Evolutionary conservation across 2,329 filamentous ascomycete species (phyloP), one percentile per base, ranked within the genome.

Genomic region (Paracorniculantispora psalliotae): DNA sequence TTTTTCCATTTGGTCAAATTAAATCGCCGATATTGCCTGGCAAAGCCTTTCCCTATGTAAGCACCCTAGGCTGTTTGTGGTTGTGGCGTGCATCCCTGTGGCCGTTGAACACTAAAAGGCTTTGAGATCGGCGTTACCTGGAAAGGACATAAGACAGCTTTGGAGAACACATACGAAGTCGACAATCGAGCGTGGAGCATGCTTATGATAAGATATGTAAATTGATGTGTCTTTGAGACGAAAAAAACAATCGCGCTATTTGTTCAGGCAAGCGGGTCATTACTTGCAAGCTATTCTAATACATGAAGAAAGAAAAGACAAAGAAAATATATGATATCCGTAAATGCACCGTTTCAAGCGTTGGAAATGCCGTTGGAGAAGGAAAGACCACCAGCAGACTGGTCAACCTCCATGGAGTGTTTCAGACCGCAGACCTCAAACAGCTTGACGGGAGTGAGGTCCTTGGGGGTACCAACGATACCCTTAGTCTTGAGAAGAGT

Each of bases 391-490:
- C 55, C 67, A 21, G 65, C 65, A 37, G 63, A 64, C 15, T 61
- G 39, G 51, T 84, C 81, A 64, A 83, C 76, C 4, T 74, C 75
- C 67, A 82, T 77, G 26, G 75, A 66, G 35, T 82, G 78, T 39
- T 77, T 72, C 66, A 84, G 61, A 1, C 81, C 81, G 64, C 80
- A 81, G 1, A 80, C 73, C 63, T 78, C 75, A 62, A 83, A 83
- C 28, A 83, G 62, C 59, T 75, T 76, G 56, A 72, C 74, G 0
- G 80, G 79, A 0, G 76, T 77, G 60, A 78, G 70, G 52, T 77
- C 72, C 59, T 73, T 73, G 1, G 76, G 74, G 41, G 72, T 75
- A 54, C 69, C 77, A 2, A 67, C 64, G 8, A 65, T 62, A 0
- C 75, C 75, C 13, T 68, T 67, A n/a, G 67, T 66, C 70, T 76